phyloP scores from a whole-genome alignment of 2,329 filamentous ascomycete genomes.

The Sporothrix inflata region DNA sequence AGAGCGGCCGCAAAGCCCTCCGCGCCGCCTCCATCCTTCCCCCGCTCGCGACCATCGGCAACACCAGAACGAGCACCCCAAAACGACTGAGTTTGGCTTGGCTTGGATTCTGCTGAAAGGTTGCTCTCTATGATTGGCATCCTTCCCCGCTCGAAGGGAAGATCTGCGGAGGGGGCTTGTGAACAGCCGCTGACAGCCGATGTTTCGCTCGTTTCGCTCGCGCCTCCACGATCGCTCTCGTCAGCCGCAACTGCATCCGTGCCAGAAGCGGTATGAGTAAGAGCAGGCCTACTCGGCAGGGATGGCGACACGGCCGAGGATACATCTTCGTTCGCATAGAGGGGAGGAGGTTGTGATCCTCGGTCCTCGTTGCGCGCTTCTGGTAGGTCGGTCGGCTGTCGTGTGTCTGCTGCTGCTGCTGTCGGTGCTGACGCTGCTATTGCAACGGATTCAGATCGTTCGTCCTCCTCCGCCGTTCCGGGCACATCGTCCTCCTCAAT shows the following conservation, averaged over 20 bases:
- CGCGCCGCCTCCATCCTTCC: not conserved
- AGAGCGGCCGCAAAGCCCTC: not conserved
- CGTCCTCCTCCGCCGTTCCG: conserved; percentile 5
- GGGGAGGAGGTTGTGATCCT: not conserved
- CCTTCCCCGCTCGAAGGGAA: not conserved
- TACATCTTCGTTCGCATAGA: not conserved
- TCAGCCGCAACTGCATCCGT: not conserved
- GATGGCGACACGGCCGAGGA: conserved; percentile 6
- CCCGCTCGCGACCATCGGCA: not conserved
- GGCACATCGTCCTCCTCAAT: conserved; percentile 16
- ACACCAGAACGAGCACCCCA: not conserved
- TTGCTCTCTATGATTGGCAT: not conserved
- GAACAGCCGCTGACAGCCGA: conserved; percentile 8
- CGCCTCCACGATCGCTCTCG: not conserved
- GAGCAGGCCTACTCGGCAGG: not conserved
- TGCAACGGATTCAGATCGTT: not conserved
- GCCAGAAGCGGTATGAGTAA: not conserved
- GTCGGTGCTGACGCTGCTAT: not conserved
- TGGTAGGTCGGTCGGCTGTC: conserved; percentile 4
- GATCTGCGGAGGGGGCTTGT: not conserved
- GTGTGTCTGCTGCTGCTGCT: not conserved
- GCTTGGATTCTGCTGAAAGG: not conserved
- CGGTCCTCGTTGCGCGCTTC: not conserved
- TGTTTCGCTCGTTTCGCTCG: not conserved
- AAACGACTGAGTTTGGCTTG: conserved; percentile 3